phyloP scores from a whole-genome alignment of 2,329 filamentous ascomycete genomes.

The Cordyceps fumosorosea region DNA sequence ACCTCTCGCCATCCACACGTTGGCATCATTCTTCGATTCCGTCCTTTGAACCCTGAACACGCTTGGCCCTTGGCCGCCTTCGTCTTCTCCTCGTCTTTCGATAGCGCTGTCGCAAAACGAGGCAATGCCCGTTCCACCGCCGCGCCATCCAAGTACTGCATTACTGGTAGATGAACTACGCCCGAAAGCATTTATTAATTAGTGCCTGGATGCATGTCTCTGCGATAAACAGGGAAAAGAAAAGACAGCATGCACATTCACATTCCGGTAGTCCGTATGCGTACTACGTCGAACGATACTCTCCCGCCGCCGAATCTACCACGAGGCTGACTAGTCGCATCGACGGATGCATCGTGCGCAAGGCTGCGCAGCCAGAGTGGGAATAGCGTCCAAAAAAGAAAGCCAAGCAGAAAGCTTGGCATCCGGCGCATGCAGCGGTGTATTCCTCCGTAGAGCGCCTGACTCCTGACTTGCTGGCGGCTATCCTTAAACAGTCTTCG shows the following conservation, averaged over 20 bases:
- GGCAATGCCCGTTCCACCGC: neutral
- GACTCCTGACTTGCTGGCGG: neutral
- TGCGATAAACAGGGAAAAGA: neutral
- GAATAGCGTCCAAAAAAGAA: conserved; percentile 6
- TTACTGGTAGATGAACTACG: no score
- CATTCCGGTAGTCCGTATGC: neutral
- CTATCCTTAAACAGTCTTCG: neutral
- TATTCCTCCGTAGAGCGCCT: neutral
- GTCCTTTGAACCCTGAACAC: no score
- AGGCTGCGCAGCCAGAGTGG: conserved; percentile 1
- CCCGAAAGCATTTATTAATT: no score
- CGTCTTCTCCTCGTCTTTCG: no score
- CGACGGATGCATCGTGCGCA: neutral
- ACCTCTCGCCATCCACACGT: no score
- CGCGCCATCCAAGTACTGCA: neutral
- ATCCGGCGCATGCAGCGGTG: neutral
- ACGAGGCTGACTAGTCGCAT: conserved; percentile 7
- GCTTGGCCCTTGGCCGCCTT: neutral
- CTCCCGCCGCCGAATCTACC: neutral
- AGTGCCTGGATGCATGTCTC: no score
- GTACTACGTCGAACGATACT: neutral
- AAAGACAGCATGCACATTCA: neutral
- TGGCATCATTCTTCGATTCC: no score
- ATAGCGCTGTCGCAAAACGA: neutral
- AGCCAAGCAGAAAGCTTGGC: conserved; percentile 6